Evolutionary conservation across 495 filamentous ascomycete species (phyloP).

Genomic region (Aspergillus carlsbadensis): DNA sequence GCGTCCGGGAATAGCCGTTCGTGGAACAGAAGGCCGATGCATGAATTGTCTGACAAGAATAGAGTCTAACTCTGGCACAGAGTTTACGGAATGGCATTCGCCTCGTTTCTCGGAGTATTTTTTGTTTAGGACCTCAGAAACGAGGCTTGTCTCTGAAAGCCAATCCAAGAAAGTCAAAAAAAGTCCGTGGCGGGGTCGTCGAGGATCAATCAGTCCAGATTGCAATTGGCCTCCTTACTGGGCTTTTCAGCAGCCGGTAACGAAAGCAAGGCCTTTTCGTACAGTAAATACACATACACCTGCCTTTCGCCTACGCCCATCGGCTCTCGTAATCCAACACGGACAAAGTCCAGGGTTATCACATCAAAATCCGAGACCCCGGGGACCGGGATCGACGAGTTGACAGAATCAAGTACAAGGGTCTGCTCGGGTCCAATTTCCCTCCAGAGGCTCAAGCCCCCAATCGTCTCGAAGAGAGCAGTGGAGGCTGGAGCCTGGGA

Average conservation of each 20-base stretch:
- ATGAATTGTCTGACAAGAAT: slow-evolving; percentile 21
- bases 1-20: slow-evolving; percentile 26
- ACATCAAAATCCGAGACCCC: background rate
- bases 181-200: background rate
- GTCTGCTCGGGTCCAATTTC: background rate
- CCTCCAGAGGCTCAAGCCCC: background rate
- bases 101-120: slow-evolving; percentile 6
- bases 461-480: background rate
- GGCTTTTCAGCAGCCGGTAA: slow-evolving; percentile 3
- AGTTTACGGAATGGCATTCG: background rate
- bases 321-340: background rate
- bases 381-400: background rate
- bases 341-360: background rate
- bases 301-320: slow-evolving; percentile 3
- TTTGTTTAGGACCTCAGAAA: background rate
- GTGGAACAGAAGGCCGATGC: slow-evolving; percentile 26
- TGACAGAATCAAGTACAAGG: background rate
- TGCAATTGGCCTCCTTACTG: slow-evolving; percentile 8
- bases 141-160: background rate
- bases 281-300: background rate
- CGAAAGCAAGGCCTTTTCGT: slow-evolving; percentile 10
- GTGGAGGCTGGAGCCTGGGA: background rate
- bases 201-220: background rate
- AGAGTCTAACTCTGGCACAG: slow-evolving; percentile 2
- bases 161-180: too few relatives aligned